Conservation (phyloP, 2,329 filamentous ascomycete species). For the Aspergillus persii region DNA sequence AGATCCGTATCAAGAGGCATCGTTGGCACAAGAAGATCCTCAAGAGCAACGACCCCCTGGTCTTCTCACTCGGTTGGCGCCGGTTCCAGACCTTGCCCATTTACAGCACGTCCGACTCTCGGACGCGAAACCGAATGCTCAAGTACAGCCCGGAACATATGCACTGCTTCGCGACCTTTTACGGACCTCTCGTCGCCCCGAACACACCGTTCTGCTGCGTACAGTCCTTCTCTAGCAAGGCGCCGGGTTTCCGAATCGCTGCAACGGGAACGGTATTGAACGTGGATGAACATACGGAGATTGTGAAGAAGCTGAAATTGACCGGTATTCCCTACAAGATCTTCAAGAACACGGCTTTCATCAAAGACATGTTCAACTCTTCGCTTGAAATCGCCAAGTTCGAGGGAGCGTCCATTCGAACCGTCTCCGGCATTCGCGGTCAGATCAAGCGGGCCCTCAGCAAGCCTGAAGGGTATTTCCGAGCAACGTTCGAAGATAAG, state of each 20-base stretch:
- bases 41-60: conserved; percentile 95
- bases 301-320: conserved; percentile 98
- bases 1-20: conserved; percentile 94
- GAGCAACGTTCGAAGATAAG: conserved; percentile 98
- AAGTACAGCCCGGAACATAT: conserved; percentile 99
- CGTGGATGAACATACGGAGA: conserved; percentile 93
- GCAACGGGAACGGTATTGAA: conserved; percentile 91
- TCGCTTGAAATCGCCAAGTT: conserved; percentile 96
- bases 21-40: conserved; percentile 99
- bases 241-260: conserved; percentile 87
- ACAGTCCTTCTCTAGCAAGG: conserved; percentile 80
- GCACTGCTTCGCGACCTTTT: conserved; percentile 97
- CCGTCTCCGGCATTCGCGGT: conserved; percentile 89
- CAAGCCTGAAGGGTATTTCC: conserved; percentile 93
- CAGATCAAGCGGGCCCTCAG: conserved; percentile 95
- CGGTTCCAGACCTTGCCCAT: conserved; percentile 90
- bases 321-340: conserved; percentile 94
- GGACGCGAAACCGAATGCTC: conserved; percentile 92
- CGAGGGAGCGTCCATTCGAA: conserved; percentile 92
- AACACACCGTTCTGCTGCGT: conserved; percentile 96
- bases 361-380: conserved; percentile 97
- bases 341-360: conserved; percentile 98
- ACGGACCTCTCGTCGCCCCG: conserved; percentile 89
- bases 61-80: conserved; percentile 95
- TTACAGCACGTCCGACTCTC: conserved; percentile 92